phyloP scores from a whole-genome alignment of 176 grass and related monocot genomes.

The Oryza rufipogon region DNA sequence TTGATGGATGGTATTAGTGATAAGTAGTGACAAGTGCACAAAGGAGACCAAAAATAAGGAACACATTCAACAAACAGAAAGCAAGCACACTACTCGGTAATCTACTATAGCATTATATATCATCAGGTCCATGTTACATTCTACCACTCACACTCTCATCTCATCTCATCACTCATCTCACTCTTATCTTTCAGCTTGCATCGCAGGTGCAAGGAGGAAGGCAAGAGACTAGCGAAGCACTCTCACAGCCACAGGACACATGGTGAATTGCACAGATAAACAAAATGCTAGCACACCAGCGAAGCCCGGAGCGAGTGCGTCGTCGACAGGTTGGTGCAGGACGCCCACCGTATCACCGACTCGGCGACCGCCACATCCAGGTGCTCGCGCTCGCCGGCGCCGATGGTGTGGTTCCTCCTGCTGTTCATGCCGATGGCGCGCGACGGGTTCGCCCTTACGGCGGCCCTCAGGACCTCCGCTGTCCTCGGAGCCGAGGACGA shows the following conservation, averaged over 20 bases:
- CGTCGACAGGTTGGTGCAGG: conserved; percentile 78
- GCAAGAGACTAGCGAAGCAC: not conserved
- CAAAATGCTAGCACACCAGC: conserved; percentile 71
- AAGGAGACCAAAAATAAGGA: not conserved
- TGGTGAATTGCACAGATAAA: not conserved
- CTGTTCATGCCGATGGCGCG: conserved; percentile 33
- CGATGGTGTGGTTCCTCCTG: conserved; percentile 84
- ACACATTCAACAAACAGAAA: not conserved
- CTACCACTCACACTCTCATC: conserved; percentile 32
- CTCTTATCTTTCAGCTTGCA: not conserved
- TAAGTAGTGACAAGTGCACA: not conserved
- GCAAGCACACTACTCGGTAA: not conserved
- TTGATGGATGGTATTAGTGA: not conserved
- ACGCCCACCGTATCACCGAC: conserved; percentile 91
- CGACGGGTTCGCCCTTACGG: conserved; percentile 12
- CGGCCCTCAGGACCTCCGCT: not conserved
- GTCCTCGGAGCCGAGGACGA: not conserved
- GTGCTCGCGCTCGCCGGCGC: conserved; percentile 57
- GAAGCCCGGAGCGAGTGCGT: conserved; percentile 78
- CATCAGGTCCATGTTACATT: conserved; percentile 43
- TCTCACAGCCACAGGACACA: not conserved
- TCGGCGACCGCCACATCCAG: conserved; percentile 69
- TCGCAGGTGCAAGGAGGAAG: conserved; percentile 20
- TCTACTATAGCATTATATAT: conserved; percentile 38
- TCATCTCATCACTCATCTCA: conserved; percentile 5